These are phyloP conservation scores for Talaromyces sp. DNA, from an alignment of 2,329 filamentous ascomycete species.

Conservation along the genomic window DNA sequence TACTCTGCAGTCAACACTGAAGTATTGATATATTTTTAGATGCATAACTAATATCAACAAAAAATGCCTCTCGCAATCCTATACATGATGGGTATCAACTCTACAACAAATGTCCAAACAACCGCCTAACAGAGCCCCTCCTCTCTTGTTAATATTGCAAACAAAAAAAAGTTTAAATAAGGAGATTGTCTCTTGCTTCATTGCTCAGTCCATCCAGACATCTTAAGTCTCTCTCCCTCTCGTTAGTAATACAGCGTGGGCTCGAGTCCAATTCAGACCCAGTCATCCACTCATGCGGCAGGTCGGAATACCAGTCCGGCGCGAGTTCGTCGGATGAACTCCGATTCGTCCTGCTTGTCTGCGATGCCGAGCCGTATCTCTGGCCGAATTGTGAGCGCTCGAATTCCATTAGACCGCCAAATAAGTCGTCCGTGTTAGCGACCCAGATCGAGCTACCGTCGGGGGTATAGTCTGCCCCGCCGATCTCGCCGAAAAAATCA, in stretches of 20 bases:
- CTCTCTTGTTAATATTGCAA: neutral
- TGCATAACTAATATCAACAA: neutral
- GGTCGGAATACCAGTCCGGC: slow-evolving; percentile 20
- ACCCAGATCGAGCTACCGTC: slow-evolving; percentile 41
- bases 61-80: neutral
- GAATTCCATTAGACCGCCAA: slow-evolving; percentile 44
- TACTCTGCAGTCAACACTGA: neutral
- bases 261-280: slow-evolving; percentile 32
- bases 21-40: neutral
- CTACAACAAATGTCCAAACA: neutral
- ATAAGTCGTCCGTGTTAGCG: slow-evolving; percentile 39
- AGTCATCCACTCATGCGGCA: slow-evolving; percentile 35
- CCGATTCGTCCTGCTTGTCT: neutral
- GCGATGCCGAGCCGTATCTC: slow-evolving; percentile 22
- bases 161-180: slow-evolving; percentile 11
- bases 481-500: slow-evolving; percentile 45
- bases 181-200: slow-evolving; percentile 30
- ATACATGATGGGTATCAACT: neutral
- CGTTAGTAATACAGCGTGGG: slow-evolving; percentile 30
- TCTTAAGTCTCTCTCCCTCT: slow-evolving; percentile 29
- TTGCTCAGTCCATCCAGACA: slow-evolving; percentile 30
- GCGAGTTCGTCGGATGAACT: neutral
- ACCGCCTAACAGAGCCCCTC: neutral
- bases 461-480: slow-evolving; percentile 38
- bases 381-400: slow-evolving; percentile 36